Evolutionary conservation across 805 yeast species (phyloP).

Genomic region (Candida chilensis): DNA sequence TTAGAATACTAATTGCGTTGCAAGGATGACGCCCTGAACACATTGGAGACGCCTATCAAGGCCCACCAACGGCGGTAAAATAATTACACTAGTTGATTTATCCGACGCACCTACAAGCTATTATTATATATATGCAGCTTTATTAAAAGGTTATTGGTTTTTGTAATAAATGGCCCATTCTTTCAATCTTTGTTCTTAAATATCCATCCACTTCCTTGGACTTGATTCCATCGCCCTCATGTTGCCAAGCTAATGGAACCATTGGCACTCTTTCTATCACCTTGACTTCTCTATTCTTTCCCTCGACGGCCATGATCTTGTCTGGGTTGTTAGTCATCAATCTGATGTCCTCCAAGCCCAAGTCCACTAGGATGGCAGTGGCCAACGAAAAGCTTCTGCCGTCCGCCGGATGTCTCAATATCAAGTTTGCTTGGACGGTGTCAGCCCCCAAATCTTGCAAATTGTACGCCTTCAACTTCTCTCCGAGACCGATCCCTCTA

Average conservation of each 20-base stretch:
- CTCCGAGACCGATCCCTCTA: conserved; percentile 97
- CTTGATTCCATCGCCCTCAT: conserved; percentile 50
- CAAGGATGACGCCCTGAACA: no score
- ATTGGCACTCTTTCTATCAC: conserved; percentile 91
- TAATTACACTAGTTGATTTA: no score
- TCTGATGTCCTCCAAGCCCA: conserved; percentile 64
- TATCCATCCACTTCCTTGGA: conserved; percentile 89
- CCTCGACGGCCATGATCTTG: conserved; percentile 91
- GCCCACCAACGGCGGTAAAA: no score
- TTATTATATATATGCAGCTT: conserved; percentile 9
- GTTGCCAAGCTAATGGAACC: conserved; percentile 92
- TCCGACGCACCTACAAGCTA: no score
- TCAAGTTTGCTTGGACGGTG: conserved; percentile 90
- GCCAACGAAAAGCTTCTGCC: conserved; percentile 92
- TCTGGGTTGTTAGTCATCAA: conserved; percentile 94
- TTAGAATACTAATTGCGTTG: no score
- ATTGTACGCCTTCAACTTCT: conserved; percentile 92
- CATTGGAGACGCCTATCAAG: no score
- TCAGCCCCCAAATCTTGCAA: conserved; percentile 97
- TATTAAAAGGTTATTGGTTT: conserved; percentile 19
- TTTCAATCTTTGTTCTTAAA: conserved; percentile 84
- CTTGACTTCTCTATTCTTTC: conserved; percentile 60
- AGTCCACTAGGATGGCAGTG: conserved; percentile 82
- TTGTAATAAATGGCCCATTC: conserved; percentile 92
- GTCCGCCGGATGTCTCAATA: conserved; percentile 95